A percentile compares a stretch with the other conserved stretches of the same genome.
Conservation (phyloP, 108 stramenopile genomes). For the Phaeodactylum tricornutum region DNA sequence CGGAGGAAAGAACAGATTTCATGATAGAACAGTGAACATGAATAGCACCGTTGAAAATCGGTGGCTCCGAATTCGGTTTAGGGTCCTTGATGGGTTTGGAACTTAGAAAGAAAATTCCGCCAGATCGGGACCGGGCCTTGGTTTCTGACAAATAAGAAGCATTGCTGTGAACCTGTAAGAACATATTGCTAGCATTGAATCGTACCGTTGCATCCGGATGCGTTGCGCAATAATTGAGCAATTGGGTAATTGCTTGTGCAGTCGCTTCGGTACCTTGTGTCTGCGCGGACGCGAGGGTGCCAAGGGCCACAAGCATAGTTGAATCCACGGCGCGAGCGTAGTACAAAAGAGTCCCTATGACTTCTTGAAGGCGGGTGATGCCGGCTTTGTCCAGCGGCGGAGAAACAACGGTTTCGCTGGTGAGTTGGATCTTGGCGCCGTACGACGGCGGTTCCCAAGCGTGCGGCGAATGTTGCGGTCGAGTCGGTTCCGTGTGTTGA, state of each 20-base stretch:
- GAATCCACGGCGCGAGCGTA: conserved; percentile 30
- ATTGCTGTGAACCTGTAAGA: conserved; percentile 19
- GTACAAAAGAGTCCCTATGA: conserved; percentile 28
- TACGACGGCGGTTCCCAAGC: conserved; percentile 14
- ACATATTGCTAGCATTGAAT: conserved; percentile 25
- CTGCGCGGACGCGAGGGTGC: conserved; percentile 18
- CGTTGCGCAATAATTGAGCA: conserved; percentile 37
- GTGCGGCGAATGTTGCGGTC: conserved; percentile 25
- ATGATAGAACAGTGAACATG: background rate
- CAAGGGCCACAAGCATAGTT: conserved; percentile 19
- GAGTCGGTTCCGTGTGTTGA: conserved; percentile 17
- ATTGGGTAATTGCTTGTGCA: conserved; percentile 8
- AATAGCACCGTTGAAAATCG: background rate
- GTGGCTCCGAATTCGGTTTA: too few species aligned
- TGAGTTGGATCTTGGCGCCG: conserved; percentile 28
- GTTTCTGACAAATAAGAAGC: conserved; percentile 24
- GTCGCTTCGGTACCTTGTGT: conserved; percentile 12
- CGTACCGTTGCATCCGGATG: conserved; percentile 29
- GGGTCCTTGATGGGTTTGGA: background rate
- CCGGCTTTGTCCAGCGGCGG: background rate
- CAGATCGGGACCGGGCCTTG: conserved; percentile 20
- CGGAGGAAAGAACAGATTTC: background rate
- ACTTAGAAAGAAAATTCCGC: conserved; percentile 17
- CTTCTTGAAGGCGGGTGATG: conserved; percentile 26
- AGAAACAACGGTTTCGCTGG: conserved; percentile 8